phyloP scores from a whole-genome alignment of 305 asterid species.

The Plantago coronopus region DNA sequence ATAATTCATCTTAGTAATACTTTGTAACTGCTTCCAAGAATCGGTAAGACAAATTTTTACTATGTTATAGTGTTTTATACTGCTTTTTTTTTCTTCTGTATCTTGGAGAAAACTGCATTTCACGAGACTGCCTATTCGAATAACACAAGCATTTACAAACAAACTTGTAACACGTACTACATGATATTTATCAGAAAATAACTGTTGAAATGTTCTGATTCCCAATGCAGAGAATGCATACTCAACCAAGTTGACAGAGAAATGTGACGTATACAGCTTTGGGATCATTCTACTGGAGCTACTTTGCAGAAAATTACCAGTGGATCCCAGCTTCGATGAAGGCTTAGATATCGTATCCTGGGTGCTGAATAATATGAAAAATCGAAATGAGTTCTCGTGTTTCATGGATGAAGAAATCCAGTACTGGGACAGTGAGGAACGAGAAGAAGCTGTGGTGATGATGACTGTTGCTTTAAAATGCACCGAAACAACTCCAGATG shows the following conservation, averaged over 20 bases:
- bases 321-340: conserved; percentile 45
- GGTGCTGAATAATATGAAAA: conserved; percentile 29
- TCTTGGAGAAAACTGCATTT: too few relatives aligned
- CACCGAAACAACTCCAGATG: conserved; percentile 33
- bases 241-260: conserved; percentile 39
- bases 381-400: conserved; percentile 16
- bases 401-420: conserved; percentile 46
- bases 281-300: conserved; percentile 41
- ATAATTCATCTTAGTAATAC: too few relatives aligned
- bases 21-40: too few relatives aligned
- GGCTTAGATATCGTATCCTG: conserved; percentile 45
- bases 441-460: conserved; percentile 36
- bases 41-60: too few relatives aligned
- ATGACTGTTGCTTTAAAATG: conserved; percentile 40
- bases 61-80: too few relatives aligned
- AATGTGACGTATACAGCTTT: conserved; percentile 40
- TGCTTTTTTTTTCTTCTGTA: too few relatives aligned
- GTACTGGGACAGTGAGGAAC: conserved; percentile 37
- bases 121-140: too few relatives aligned
- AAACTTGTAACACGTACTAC: too few relatives aligned
- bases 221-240: conserved; percentile 50
- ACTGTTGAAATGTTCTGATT: conserved; percentile 10
- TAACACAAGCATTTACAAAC: too few relatives aligned
- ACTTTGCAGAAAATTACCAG: conserved; percentile 44
- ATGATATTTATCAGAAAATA: conserved; percentile 14